These are phyloP conservation scores for Leishmania aethiopica DNA, from an alignment of 208 protist genomes.

Conservation along the genomic window DNA sequence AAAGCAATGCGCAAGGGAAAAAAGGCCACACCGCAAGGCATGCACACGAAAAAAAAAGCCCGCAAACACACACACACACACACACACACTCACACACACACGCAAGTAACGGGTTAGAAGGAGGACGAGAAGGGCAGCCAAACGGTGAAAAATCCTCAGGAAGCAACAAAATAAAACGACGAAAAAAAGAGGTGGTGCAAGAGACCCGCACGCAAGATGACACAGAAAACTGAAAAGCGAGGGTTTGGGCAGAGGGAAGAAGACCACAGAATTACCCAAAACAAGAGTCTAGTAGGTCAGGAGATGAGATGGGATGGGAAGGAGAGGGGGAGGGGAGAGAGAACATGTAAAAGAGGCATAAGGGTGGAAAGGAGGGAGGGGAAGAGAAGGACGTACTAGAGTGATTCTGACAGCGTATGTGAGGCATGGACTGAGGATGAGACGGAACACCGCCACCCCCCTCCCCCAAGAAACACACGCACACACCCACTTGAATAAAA, in stretches of 20 bases:
- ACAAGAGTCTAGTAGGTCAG: neutral
- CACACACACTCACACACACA: neutral
- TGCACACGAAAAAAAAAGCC: neutral
- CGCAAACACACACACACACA: neutral
- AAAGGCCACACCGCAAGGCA: neutral
- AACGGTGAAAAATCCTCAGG: neutral
- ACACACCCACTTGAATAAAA: no score
- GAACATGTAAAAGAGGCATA: neutral
- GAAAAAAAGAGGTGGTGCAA: neutral
- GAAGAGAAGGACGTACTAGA: neutral
- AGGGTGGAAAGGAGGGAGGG: neutral
- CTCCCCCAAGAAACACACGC: neutral
- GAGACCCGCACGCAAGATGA: neutral
- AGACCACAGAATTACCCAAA: slow-evolving; percentile 1
- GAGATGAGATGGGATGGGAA: neutral
- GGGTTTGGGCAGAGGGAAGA: neutral
- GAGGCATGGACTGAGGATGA: neutral
- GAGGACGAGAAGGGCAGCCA: neutral
- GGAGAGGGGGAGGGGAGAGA: no score
- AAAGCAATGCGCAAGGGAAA: neutral
- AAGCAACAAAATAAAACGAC: neutral
- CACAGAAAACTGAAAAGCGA: neutral
- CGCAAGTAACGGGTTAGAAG: neutral
- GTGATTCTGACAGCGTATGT: neutral
- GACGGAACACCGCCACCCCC: neutral